Conservation (phyloP, 495 filamentous ascomycete species). For the Penicillium canariense region DNA sequence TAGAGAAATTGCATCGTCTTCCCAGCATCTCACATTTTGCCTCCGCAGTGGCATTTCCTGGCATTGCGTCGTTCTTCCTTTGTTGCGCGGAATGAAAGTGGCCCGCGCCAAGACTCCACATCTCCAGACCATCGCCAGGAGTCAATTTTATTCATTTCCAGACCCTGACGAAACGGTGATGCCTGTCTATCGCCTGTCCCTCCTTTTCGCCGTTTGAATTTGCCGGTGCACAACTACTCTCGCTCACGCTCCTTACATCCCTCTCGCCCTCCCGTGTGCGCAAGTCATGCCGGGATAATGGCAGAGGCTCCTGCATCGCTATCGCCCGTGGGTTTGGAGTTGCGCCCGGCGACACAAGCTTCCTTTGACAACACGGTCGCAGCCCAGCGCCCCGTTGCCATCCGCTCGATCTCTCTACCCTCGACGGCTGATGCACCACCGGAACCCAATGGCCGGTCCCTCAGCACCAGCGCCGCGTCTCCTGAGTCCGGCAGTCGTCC, state of each 20-base stretch:
- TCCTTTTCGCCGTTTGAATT: constrained; percentile 4
- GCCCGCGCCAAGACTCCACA: constrained; percentile 22
- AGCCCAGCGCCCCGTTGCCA: constrained; percentile 23
- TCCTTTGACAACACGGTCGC: constrained; percentile 31
- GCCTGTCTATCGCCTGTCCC: constrained; percentile 10
- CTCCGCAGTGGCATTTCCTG: not conserved
- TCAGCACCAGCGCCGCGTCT: constrained; percentile 31
- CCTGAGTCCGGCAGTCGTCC: constrained; percentile 19
- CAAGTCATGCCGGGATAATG: constrained; percentile 48
- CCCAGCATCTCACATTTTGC: not conserved
- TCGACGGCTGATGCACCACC: constrained; percentile 25
- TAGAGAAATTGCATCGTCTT: not conserved
- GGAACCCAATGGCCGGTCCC: constrained; percentile 28
- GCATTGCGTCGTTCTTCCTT: constrained; percentile 3
- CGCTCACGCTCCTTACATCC: constrained; percentile 2
- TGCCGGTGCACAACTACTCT: constrained; percentile 3
- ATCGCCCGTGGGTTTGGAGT: constrained; percentile 31
- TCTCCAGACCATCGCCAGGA: constrained; percentile 17
- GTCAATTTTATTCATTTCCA: constrained; percentile 22
- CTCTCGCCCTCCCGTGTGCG: constrained; percentile 4
- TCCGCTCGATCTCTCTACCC: constrained; percentile 33
- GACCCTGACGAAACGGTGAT: constrained; percentile 23
- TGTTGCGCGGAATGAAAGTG: constrained; percentile 6
- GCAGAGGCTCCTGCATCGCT: constrained; percentile 34
- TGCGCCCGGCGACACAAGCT: constrained; percentile 25